A percentile compares a stretch with the other conserved stretches of the same genome.
Conservation (phyloP, 164 flowering plant genomes). For the Vitis rotundifolia region DNA sequence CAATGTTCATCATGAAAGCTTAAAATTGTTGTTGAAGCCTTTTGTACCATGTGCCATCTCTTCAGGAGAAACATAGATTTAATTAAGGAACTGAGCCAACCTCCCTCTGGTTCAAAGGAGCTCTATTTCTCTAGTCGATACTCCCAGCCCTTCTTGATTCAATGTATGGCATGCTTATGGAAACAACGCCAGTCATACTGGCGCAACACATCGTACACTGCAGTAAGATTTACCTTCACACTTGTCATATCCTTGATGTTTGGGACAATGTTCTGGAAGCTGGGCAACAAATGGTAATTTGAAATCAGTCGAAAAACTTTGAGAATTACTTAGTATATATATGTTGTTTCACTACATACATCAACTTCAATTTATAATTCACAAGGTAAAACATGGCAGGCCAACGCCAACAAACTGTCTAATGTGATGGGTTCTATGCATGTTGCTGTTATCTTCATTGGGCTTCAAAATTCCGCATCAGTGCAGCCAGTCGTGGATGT, state of each 20-base stretch:
- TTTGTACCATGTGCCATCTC: constrained; percentile 8
- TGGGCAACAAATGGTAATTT: constrained; percentile 39
- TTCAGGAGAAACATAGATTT: constrained; percentile 49
- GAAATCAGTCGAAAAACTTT: not conserved
- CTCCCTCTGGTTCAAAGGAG: constrained; percentile 36
- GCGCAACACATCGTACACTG: constrained; percentile 47
- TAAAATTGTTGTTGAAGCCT: not conserved
- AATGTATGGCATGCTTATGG: constrained; percentile 47
- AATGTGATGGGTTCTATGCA: constrained; percentile 73
- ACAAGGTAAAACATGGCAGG: constrained; percentile 17
- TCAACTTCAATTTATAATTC: not conserved
- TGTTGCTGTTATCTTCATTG: constrained; percentile 53
- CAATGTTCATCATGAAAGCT: no score
- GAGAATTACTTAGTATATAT: not conserved
- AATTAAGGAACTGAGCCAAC: constrained; percentile 33
- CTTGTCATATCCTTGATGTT: constrained; percentile 30
- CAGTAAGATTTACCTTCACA: constrained; percentile 35
- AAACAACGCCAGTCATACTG: constrained; percentile 49
- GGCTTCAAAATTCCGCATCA: constrained; percentile 50
- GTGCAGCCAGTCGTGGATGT: constrained; percentile 63
- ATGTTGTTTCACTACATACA: no score
- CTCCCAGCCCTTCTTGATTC: constrained; percentile 33
- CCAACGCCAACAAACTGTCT: constrained; percentile 33
- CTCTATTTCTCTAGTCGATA: constrained; percentile 34
- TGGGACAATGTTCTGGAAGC: constrained; percentile 46